Base-by-base conservation (phyloP, 768 basidiomycete genomes). In the Xanthoconium purpureum region DNA sequence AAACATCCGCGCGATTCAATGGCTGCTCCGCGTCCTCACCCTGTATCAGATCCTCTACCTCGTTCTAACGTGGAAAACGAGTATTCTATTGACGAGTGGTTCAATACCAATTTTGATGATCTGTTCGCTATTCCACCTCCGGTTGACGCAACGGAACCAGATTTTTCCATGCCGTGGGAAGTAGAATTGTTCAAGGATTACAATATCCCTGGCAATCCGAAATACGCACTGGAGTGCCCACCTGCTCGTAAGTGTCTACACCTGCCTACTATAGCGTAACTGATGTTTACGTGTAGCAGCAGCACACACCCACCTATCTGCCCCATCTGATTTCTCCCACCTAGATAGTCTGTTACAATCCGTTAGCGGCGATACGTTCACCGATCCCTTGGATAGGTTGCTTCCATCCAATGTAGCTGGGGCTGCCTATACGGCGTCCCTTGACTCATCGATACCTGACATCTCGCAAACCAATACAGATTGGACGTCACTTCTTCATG, bases 21-120 rank as follows among this genome's bases (percentile, higher is more conserved):
- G 8, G 30, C 24, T 12, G 47, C 37, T n/a, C 65, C 69, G 1
- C 69, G 61, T 42, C 48, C 62, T 5, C 72, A 73, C n/a, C 24
- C 62, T 2, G 65, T 70, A 0, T 75, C 78, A 0, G 68, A 72
- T 60, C 67, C 75, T 35, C 58, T 71, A 0, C 72, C 35, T 35
- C 56, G 11, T 45, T 52, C n/a, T 29, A 45, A 64, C 9, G 17
- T 52, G 0, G 54, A 58, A n/a, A 64, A 58, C 4, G 68, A 63
- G 18, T 56, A 63, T 18, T 63, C 66, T 0, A 52, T 75, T 15
- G 73, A 76, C 18, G 64, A 71, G 30, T 78, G 76, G 78, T 74
- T 74, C 42, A 59, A 68, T 20, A 54, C 64, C 5, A 58, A 63
- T 49, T 67, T 68, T 51, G 56, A 56, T 6, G 9, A 51, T 10